Evolutionary conservation across 208 protist species (phyloP).

Genomic region (Entamoeba histolytica): DNA sequence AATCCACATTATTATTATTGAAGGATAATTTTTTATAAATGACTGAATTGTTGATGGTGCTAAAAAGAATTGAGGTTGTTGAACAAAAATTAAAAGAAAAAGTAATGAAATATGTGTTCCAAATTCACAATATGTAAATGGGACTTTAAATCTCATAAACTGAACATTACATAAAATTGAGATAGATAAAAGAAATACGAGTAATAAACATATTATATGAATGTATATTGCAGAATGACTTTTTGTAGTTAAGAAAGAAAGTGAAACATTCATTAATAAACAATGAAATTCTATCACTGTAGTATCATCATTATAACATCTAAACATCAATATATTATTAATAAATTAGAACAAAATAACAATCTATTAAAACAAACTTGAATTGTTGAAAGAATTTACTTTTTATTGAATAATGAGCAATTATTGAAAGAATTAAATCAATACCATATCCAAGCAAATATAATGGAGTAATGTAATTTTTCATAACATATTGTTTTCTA

Average conservation of each 20-base stretch:
- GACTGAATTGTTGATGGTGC: not conserved
- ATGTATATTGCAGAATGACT: too few relatives aligned
- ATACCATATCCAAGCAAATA: not conserved
- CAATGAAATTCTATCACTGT: not conserved
- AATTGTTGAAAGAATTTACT: not conserved
- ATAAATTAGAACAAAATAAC: not conserved
- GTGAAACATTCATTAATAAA: not conserved
- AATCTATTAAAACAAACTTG: not conserved
- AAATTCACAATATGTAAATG: not conserved
- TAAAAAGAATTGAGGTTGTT: not conserved
- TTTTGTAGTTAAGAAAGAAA: not conserved
- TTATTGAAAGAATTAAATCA: not conserved
- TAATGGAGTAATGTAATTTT: not conserved
- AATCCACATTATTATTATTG: not conserved
- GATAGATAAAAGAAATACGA: too few relatives aligned
- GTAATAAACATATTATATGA: too few relatives aligned
- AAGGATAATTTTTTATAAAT: not conserved
- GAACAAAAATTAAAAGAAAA: not conserved
- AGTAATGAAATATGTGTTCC: not conserved
- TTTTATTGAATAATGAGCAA: not conserved
- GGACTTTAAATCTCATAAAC: not conserved
- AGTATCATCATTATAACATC: not conserved
- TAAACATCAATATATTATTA: not conserved
- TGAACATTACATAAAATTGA: too few relatives aligned
- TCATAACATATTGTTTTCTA: not conserved